Base-by-base conservation (phyloP, 2,329 filamentous ascomycete species). In the Verticillium nonalfalfae region DNA sequence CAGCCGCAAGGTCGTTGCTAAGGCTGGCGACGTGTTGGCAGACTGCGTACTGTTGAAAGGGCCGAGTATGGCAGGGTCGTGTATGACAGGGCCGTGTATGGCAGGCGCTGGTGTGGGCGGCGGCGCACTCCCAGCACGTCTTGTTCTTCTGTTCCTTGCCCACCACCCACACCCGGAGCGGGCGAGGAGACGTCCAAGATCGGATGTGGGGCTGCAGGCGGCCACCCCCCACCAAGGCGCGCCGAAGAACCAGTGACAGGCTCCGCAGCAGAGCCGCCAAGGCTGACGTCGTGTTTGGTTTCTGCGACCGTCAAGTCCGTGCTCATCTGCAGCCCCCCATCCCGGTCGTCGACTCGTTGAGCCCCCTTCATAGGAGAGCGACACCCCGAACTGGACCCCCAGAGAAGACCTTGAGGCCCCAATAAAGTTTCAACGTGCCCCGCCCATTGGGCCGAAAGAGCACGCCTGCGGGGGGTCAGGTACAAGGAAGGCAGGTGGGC, bases 241-340 rank as follows among this genome's bases (percentile, higher is more conserved):
- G 38, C 45, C 26, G 57, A 50, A 34, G 26, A 31, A 14, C 57
- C 57, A 58, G 57, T 58, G 38, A 50, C 18, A 58, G 39, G 57
- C 35, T 31, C 57, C 26, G 38, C 38, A 39, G 60, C 60, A 62
- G 63, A 64, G 63, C 63, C 60, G 62, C 63, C 63, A 65, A 65
- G 63, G 62, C 60, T 65, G 63, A 62, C 59, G 62, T 58, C 57
- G 57, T 58, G 57, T 58, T 40, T 58, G 57, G 57, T 58, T 58
- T 39, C 57, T 50, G 57, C 38, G 57, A 50, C 57, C 38, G 57
- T 58, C 57, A 6, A 50, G 57, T 50, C 57, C 57, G 38, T 58
- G 57, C 45, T 21, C n/a, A 21, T 9, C 9, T 52, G 45, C 45
- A 52, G 21, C 18, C 52, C 52, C 59, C 10, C 26, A 31, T 9